phyloP scores from a whole-genome alignment of 1,284 basidiomycete species.

The Cryptococcus deneoformans region DNA sequence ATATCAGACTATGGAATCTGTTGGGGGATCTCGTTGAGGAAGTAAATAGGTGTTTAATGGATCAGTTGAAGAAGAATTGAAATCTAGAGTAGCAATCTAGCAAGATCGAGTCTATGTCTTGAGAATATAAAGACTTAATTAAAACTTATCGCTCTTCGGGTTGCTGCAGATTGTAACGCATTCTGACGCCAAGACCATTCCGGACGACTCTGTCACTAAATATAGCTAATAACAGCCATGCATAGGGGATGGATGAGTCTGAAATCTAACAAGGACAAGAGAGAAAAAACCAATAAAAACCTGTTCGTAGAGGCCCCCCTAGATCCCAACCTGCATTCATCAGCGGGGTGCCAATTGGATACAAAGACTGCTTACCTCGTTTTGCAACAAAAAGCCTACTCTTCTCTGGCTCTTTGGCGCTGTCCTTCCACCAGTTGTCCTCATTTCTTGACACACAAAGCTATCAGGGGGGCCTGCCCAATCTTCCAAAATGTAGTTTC shows the following conservation, averaged over 20 bases:
- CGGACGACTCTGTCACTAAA: too few relatives aligned
- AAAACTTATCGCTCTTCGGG: too few relatives aligned
- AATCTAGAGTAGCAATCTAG: too few relatives aligned
- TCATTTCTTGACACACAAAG: constrained; percentile 96
- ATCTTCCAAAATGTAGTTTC: constrained; percentile 82
- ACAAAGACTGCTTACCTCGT: constrained; percentile 40
- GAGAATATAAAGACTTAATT: too few relatives aligned
- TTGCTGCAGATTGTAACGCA: too few relatives aligned
- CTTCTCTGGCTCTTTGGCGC: constrained; percentile 86
- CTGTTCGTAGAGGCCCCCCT: neutral
- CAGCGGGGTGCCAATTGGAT: neutral
- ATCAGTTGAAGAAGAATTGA: too few relatives aligned
- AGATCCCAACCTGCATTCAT: neutral
- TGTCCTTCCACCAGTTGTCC: constrained; percentile 82
- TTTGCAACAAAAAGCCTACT: constrained; percentile 77
- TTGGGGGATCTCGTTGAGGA: constrained; percentile 42
- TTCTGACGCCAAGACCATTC: too few relatives aligned
- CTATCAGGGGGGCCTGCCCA: constrained; percentile 93
- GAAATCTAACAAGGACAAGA: too few relatives aligned
- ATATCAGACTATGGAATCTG: constrained; percentile 56
- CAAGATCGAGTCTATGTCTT: too few relatives aligned
- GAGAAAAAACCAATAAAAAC: too few relatives aligned
- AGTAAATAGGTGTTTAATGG: neutral
- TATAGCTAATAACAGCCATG: too few relatives aligned
- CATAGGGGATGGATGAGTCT: too few relatives aligned